Evolutionary conservation across 495 filamentous ascomycete species (phyloP), one percentile per base, ranked within the genome.

Genomic region (Haplographium delicatum): DNA sequence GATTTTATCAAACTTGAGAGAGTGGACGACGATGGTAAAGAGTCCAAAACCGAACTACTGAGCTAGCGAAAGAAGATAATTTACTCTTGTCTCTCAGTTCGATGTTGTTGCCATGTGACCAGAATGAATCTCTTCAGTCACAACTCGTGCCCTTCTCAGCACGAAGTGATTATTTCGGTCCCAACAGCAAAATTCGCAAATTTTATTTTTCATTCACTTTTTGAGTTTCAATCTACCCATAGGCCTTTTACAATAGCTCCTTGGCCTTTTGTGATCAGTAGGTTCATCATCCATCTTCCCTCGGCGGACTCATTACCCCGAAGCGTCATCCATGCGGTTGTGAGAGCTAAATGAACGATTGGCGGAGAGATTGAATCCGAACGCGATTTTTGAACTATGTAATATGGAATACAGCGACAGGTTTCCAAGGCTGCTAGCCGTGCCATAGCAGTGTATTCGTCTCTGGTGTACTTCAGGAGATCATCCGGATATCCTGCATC

Each of bases 361-460:
- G 33, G 15, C 34, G 23, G 22, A 6, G 30, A 4, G 8, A 30
- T 33, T 25, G 30, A 1, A 15, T 48, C 45, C 9, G 19, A 20
- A 4, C 5, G 13, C 16, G 45, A 30, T 49, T 27, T 49, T 22
- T 18, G 46, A 26, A 15, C 5, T 20, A 37, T 22, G 22, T 49
- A 19, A 18, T 49, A 39, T 16, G 30, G 45, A 10, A 48, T 24
- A 20, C 30, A 37, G 45, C 31, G 45, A 35, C 31, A 38, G 31
- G 39, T 34, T 4, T 48, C 45, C 6, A 38, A n/a, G 3, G 45
- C 45, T 37, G 45, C 31, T 4, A 4, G 25, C 3, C 19, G n/a
- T 23, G 22, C 30, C 31, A 8, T 26, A 23, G 45, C n/a, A 13
- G 23, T 7, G 28, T 48, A 48, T 23, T 18, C 15, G 28, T 34